Conservation (phyloP, 2,329 filamentous ascomycete genomes). For the Didymella pomorum region DNA sequence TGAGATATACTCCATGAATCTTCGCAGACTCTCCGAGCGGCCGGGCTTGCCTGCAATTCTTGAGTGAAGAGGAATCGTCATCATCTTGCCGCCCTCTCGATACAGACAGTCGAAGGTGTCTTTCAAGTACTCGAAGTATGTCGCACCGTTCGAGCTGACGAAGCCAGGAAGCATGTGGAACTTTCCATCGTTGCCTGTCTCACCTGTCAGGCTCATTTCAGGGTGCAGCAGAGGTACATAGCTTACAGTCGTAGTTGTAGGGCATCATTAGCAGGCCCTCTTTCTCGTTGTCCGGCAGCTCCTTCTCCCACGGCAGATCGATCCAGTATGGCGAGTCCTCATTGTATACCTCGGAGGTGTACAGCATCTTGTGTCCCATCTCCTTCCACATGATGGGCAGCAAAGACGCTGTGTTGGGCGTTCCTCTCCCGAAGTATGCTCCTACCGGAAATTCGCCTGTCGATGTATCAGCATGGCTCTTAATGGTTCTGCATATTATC, state of each 20-base stretch:
- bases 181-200: conserved; percentile 3
- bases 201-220: not conserved
- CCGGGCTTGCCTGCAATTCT: conserved; percentile 62
- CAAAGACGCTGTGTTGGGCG: conserved; percentile 59
- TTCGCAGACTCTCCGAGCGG: conserved; percentile 59
- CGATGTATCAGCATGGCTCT: conserved; percentile 20
- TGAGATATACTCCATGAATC: conserved; percentile 62
- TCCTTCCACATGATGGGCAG: conserved; percentile 59
- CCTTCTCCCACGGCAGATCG: conserved; percentile 60
- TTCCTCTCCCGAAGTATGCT: conserved; percentile 60
- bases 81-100: conserved; percentile 62
- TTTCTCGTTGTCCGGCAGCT: conserved; percentile 53
- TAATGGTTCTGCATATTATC: conserved; percentile 11
- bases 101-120: conserved; percentile 63
- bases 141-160: conserved; percentile 4
- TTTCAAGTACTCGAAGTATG: conserved; percentile 45
- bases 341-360: conserved; percentile 61
- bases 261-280: conserved; percentile 6
- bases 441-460: conserved; percentile 56
- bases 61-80: conserved; percentile 63
- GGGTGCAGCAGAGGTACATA: not conserved
- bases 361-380: conserved; percentile 60
- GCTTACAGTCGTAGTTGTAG: conserved; percentile 37
- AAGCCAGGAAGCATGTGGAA: conserved; percentile 19
- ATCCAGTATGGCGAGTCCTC: conserved; percentile 66